Evolutionary conservation across 192 early-diverging fungal species (phyloP).

Genomic region (Coemansia asiatica): DNA sequence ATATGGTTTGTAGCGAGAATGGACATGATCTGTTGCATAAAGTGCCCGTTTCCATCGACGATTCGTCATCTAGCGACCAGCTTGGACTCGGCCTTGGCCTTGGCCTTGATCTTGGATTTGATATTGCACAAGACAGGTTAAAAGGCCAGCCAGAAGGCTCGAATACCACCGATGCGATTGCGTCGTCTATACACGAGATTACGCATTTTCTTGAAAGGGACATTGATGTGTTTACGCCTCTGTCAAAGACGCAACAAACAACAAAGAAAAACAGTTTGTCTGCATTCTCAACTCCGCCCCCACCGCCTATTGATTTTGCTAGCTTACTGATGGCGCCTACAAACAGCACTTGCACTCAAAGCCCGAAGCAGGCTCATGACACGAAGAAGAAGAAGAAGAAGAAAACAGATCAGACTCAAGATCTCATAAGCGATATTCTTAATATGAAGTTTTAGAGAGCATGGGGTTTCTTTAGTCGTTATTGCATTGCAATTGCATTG

Average conservation of each 20-base stretch:
- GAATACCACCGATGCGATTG: not conserved
- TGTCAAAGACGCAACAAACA: not conserved
- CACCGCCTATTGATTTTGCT: not conserved
- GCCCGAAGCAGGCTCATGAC: no score
- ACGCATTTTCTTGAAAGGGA: conserved; percentile 38
- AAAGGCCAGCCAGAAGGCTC: no score
- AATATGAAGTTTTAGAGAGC: conserved; percentile 21
- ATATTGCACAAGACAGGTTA: conserved; percentile 13
- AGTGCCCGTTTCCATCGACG: no score
- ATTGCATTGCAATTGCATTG: no score
- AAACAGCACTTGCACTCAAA: no score
- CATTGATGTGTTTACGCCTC: conserved; percentile 46
- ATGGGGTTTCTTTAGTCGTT: no score
- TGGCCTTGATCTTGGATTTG: conserved; percentile 42
- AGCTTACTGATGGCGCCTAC: not conserved
- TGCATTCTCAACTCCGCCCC: conserved; percentile 1
- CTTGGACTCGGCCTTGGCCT: no score
- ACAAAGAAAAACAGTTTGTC: not conserved
- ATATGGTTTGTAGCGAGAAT: no score
- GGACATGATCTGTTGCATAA: no score
- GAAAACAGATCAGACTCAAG: conserved; percentile 16
- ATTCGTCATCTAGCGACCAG: not conserved
- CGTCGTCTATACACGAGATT: conserved; percentile 35
- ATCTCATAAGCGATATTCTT: conserved; percentile 39
- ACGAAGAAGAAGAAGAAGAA: no score